phyloP scores from a whole-genome alignment of 495 filamentous ascomycete genomes.

The Aspergillus bertholletiae region DNA sequence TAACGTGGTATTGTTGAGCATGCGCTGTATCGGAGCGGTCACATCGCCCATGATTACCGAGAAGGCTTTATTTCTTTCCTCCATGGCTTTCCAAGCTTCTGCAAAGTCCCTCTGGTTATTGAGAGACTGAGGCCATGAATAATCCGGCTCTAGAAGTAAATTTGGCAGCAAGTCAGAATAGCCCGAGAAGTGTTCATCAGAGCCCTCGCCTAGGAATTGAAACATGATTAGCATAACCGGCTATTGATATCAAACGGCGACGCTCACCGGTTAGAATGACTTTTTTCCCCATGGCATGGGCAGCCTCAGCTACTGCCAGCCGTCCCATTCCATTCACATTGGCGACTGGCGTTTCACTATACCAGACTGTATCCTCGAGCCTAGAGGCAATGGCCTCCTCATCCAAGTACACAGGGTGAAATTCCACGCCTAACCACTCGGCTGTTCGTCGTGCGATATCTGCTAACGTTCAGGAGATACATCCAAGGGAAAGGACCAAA shows the following conservation, averaged over 20 bases:
- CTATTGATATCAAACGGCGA: neutral
- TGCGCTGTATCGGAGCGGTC: constrained; percentile 8
- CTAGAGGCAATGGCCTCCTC: constrained; percentile 40
- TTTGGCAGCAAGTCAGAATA: constrained; percentile 42
- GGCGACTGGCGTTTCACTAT: constrained; percentile 40
- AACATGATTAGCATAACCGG: neutral
- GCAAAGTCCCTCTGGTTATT: constrained; percentile 8
- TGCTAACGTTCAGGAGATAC: neutral
- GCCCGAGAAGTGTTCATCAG: constrained; percentile 52
- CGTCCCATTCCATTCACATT: constrained; percentile 49
- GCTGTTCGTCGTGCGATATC: constrained; percentile 50
- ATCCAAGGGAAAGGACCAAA: neutral
- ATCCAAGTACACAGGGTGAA: constrained; percentile 37
- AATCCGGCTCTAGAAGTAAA: constrained; percentile 42
- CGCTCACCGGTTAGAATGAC: constrained; percentile 40
- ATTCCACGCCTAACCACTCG: constrained; percentile 45
- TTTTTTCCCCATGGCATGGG: constrained; percentile 40
- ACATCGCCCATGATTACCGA: neutral
- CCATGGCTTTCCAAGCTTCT: constrained; percentile 4
- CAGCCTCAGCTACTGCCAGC: constrained; percentile 39
- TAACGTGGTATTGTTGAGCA: constrained; percentile 11
- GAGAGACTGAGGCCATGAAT: constrained; percentile 23
- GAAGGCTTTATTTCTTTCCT: neutral
- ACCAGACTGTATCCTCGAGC: constrained; percentile 48
- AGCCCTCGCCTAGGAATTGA: constrained; percentile 38